Evolutionary conservation across 2,329 filamentous ascomycete species (phyloP), one percentile per base, ranked within the genome.

Genomic region (Neopestalotiopsis sp.): DNA sequence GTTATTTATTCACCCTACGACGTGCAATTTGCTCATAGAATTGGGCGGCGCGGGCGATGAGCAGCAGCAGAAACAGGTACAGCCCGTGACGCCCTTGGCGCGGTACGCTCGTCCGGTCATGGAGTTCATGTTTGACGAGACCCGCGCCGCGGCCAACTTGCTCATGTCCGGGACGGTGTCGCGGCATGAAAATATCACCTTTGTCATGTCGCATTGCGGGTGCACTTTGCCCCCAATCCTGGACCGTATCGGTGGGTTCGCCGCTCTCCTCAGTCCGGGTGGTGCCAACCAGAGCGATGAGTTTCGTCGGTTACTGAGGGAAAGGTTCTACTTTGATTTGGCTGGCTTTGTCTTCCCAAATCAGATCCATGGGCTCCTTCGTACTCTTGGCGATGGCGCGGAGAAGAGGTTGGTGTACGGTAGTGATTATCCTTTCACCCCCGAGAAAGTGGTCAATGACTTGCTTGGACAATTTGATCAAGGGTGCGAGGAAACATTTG

Each of bases 121-220:
- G 38, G 83, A 85, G 69, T 88, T 87, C 75, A 80, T 88, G 71
- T 88, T 88, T 74, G 86, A 88, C 67, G 85, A 84, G 0, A 83
- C 84, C 1, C 76, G 86, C 0, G 80, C 82, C 0, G 80, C 86
- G 1, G 80, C 82, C 45, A 85, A 86, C 69, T 77, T 88, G 10
- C 84, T 88, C 70, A 74, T 84, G 14, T 81, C 78, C 4, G 84
- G 84, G 4, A 85, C 84, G 0, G 77, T 87, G 1, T 75, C 79
- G 24, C 77, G 80, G 0, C 84, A 80, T 76, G 83, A 85, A 0
- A 75, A 85, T 60, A 77, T 88, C 67, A 82, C 74, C 1, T 83
- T 84, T 74, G 81, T 88, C 28, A 76, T 88, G 17, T 82, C 85
- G 2, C 86, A 88, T 71, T 76, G 80, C 3, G 85, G 84, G 2